phyloP scores from a whole-genome alignment of 345 rosid species.

The Noccaea caerulescens region DNA sequence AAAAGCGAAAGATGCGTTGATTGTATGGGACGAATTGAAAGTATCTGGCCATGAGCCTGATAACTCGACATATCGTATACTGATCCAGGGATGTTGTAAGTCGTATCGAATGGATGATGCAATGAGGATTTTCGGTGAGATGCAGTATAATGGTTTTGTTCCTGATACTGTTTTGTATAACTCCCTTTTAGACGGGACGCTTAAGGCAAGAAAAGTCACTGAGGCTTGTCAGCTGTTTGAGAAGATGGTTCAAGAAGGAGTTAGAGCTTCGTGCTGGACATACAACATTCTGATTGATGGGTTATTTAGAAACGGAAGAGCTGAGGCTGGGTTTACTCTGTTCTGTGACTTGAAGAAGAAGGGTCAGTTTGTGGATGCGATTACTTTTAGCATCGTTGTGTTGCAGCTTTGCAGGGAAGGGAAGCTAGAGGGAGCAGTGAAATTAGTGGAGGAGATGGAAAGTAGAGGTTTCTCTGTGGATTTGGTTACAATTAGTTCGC shows the following conservation, averaged over 20 bases:
- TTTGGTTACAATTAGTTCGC: slow-evolving; percentile 80
- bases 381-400: slow-evolving; percentile 78
- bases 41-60: slow-evolving; percentile 88
- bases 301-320: slow-evolving; percentile 77
- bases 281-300: slow-evolving; percentile 88
- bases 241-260: slow-evolving; percentile 85
- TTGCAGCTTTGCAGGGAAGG: slow-evolving; percentile 81
- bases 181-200: slow-evolving; percentile 73
- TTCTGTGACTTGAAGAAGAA: slow-evolving; percentile 91
- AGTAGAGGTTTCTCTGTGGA: slow-evolving; percentile 73
- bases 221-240: slow-evolving; percentile 89
- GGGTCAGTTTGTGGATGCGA: slow-evolving; percentile 83
- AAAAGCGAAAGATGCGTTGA: slow-evolving; percentile 74
- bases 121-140: slow-evolving; percentile 60
- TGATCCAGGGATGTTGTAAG: slow-evolving; percentile 81
- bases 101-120: slow-evolving; percentile 75
- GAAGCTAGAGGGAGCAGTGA: slow-evolving; percentile 70
- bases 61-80: slow-evolving; percentile 64
- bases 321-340: slow-evolving; percentile 73
- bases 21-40: slow-evolving; percentile 76
- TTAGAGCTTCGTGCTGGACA: slow-evolving; percentile 83
- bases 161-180: slow-evolving; percentile 69
- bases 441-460: slow-evolving; percentile 83
- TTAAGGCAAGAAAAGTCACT: slow-evolving; percentile 74
- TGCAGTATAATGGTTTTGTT: slow-evolving; percentile 73